Evolutionary conservation across 2,329 filamentous ascomycete genomes (phyloP).

Genomic region (Curvularia hawaiiensis): DNA sequence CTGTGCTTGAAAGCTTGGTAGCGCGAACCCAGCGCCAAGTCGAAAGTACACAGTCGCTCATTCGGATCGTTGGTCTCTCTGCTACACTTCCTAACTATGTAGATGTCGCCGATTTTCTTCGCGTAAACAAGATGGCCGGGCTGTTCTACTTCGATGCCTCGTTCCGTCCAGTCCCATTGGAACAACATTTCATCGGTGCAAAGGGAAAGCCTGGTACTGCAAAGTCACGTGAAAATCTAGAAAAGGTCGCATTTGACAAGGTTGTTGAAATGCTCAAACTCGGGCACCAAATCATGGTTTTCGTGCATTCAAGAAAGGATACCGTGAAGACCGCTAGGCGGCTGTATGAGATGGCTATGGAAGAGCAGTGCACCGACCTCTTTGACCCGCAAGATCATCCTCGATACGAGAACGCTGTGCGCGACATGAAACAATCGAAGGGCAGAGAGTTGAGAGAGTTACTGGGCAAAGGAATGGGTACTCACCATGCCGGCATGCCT

Average conservation of each 20-base stretch:
- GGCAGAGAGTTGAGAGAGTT: conserved; percentile 88
- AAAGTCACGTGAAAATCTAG: conserved; percentile 85
- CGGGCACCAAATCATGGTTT: conserved; percentile 99
- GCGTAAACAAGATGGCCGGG: conserved; percentile 90
- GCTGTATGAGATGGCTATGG: conserved; percentile 83
- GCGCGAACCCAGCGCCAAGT: conserved; percentile 95
- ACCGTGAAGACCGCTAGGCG: conserved; percentile 87
- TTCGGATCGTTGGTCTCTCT: conserved; percentile 93
- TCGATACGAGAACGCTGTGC: conserved; percentile 76
- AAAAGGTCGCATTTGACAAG: conserved; percentile 88
- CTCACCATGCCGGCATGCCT: conserved; percentile 97
- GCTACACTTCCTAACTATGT: conserved; percentile 96
- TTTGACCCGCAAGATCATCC: conserved; percentile 83
- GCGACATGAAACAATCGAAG: conserved; percentile 84
- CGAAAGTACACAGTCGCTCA: conserved; percentile 95
- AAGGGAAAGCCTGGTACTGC: conserved; percentile 87
- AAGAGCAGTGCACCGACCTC: conserved; percentile 77
- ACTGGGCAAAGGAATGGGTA: conserved; percentile 86
- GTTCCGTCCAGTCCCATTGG: conserved; percentile 91
- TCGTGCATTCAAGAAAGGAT: conserved; percentile 95
- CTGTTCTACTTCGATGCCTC: conserved; percentile 97
- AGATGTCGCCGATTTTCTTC: conserved; percentile 95
- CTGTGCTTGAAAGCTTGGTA: conserved; percentile 93
- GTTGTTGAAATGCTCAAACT: conserved; percentile 88
- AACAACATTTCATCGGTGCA: conserved; percentile 97